Evolutionary conservation across 2,329 filamentous ascomycete genomes (phyloP).

Genomic region (Fusarium globosum): DNA sequence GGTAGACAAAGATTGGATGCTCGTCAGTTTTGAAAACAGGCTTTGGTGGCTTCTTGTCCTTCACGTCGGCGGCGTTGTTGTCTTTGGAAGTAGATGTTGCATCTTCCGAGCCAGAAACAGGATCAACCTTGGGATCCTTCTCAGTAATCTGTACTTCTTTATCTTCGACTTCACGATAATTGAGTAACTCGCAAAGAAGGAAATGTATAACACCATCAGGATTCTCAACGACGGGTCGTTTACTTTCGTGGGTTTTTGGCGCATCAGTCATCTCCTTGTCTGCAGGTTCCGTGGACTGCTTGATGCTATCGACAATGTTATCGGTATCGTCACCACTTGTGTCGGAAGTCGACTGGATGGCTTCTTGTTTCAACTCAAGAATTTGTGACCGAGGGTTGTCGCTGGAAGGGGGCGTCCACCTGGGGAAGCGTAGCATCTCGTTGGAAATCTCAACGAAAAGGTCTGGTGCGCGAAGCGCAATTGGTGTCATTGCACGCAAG

Average conservation of each 20-base stretch:
- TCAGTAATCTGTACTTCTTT: constrained; percentile 67
- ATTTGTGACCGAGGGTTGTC: constrained; percentile 49
- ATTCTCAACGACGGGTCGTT: constrained; percentile 87
- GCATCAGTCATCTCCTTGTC: constrained; percentile 73
- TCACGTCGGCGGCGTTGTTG: constrained; percentile 51
- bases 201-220: constrained; percentile 97
- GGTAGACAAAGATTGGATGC: constrained; percentile 95
- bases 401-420: constrained; percentile 62
- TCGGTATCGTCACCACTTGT: constrained; percentile 28
- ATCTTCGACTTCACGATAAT: constrained; percentile 92
- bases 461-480: constrained; percentile 83
- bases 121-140: constrained; percentile 56
- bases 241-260: constrained; percentile 76
- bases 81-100: constrained; percentile 49
- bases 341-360: constrained; percentile 30
- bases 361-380: constrained; percentile 56
- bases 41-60: constrained; percentile 75
- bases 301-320: constrained; percentile 56
- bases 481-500: constrained; percentile 79
- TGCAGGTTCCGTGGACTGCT: constrained; percentile 67
- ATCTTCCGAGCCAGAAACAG: constrained; percentile 45
- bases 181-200: constrained; percentile 88
- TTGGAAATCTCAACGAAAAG: constrained; percentile 90
- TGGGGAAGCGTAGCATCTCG: constrained; percentile 80
- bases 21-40: constrained; percentile 88